Conservation (phyloP, 768 basidiomycete genomes). For the Suillus ampliporus region DNA sequence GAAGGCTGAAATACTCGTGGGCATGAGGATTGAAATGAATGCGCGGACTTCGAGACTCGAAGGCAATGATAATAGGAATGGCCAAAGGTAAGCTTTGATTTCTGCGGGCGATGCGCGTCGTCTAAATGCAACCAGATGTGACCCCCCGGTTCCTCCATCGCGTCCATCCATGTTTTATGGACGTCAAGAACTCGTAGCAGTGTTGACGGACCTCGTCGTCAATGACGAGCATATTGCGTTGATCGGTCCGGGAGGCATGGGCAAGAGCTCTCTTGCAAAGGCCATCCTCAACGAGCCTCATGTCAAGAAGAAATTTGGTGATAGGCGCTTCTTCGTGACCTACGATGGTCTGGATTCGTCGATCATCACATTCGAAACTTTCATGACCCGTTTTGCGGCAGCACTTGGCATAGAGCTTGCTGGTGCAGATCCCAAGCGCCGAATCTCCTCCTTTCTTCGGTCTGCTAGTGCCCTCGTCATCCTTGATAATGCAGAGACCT, state of each 20-base stretch:
- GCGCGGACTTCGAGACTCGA: too few species aligned
- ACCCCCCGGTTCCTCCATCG: too few species aligned
- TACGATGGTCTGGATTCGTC: neutral
- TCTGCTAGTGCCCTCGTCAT: conserved; percentile 4
- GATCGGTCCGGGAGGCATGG: conserved; percentile 4
- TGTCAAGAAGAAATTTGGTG: neutral
- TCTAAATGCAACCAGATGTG: neutral
- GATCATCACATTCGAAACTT: neutral
- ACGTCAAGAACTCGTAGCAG: neutral
- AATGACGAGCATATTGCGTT: neutral
- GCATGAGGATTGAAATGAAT: too few species aligned
- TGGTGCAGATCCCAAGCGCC: neutral
- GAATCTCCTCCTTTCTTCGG: neutral
- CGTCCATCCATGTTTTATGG: neutral
- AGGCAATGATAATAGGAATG: too few species aligned
- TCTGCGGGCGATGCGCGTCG: too few species aligned
- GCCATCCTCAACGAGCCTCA: neutral
- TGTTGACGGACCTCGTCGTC: neutral
- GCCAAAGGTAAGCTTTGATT: too few species aligned
- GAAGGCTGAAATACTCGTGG: too few species aligned
- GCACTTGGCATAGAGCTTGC: neutral
- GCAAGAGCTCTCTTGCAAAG: conserved; percentile 5
- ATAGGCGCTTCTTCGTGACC: conserved; percentile 1
- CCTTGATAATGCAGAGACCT: conserved; percentile 5
- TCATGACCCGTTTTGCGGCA: conserved; percentile 1